Evolutionary conservation across 345 rosid species (phyloP).

Genomic region (Barbarea vulgaris): DNA sequence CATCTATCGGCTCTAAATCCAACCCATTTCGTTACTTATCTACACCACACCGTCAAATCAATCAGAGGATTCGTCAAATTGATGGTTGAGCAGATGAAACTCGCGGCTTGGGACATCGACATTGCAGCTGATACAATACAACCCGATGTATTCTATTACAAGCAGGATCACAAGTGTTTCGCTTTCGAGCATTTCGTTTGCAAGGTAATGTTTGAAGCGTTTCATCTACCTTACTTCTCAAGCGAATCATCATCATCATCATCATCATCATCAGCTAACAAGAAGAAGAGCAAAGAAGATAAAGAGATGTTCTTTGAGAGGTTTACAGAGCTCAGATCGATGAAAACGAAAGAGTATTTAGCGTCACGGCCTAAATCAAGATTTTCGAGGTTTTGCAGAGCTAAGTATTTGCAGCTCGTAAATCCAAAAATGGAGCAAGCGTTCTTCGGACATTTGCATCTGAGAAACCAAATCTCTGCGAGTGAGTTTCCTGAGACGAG

Average conservation of each 20-base stretch:
- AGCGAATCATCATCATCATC: constrained; percentile 36
- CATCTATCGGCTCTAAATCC: constrained; percentile 54
- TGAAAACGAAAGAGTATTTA: constrained; percentile 54
- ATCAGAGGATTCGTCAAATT: constrained; percentile 66
- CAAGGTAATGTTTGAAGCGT: constrained; percentile 73
- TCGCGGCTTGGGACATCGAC: constrained; percentile 68
- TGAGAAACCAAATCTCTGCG: constrained; percentile 51
- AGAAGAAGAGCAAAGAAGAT: constrained; percentile 37
- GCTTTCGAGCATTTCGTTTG: constrained; percentile 78
- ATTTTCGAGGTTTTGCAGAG: constrained; percentile 61
- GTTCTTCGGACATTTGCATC: constrained; percentile 60
- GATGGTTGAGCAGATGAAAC: constrained; percentile 67
- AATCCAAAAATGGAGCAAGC: constrained; percentile 83
- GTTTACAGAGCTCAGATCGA: constrained; percentile 64
- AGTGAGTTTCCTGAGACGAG: constrained; percentile 61
- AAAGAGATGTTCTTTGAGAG: constrained; percentile 52
- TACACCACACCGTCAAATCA: constrained; percentile 63
- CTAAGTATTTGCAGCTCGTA: constrained; percentile 68
- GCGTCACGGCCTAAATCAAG: constrained; percentile 60
- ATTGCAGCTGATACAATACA: constrained; percentile 66
- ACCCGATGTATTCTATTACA: constrained; percentile 55
- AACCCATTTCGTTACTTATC: constrained; percentile 54
- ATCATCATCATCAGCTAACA: constrained; percentile 36
- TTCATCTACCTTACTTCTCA: constrained; percentile 57
- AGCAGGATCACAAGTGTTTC: constrained; percentile 69